phyloP scores from a whole-genome alignment of 225 moss, liverwort and hornwort species.

The Marchantia polymorpha region DNA sequence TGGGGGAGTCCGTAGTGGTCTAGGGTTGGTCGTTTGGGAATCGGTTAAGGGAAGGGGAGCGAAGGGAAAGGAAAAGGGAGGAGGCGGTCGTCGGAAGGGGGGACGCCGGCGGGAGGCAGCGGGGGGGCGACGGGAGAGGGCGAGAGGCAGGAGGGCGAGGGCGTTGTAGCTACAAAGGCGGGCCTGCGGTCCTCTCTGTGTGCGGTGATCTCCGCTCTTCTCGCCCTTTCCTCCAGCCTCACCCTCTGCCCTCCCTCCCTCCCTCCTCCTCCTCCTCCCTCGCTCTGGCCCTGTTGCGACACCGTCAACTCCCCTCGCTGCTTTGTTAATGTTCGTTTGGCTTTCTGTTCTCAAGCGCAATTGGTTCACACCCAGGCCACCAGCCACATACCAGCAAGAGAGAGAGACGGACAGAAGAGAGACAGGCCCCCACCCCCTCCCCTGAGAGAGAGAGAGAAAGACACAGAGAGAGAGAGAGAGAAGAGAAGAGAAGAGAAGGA shows the following conservation, averaged over 20 bases:
- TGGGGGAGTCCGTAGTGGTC: background rate
- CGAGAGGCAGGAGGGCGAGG: background rate
- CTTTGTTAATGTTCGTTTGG: background rate
- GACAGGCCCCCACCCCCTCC: too few relatives aligned
- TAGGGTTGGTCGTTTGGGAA: slow-evolving; percentile 5
- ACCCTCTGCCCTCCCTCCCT: slow-evolving; percentile 21
- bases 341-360: slow-evolving; percentile 5
- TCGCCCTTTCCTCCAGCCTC: slow-evolving; percentile 16
- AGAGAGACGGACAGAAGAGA: background rate
- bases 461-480: background rate
- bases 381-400: background rate
- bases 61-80: background rate
- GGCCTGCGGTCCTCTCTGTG: slow-evolving; percentile 11
- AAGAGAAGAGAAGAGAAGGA: background rate
- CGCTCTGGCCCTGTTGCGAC: background rate
- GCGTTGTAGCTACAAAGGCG: slow-evolving; percentile 17
- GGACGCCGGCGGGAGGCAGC: background rate
- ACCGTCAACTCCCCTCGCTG: slow-evolving; percentile 10
- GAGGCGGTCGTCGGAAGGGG: background rate
- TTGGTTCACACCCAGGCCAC: slow-evolving; percentile 4
- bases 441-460: background rate
- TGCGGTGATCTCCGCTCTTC: slow-evolving; percentile 24
- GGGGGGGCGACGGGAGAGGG: slow-evolving; percentile 8
- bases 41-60: slow-evolving; percentile 9
- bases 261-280: background rate